A percentile compares a stretch with the other conserved stretches of the same genome.
These are phyloP conservation scores for Moesziomyces parantarcticus DNA, from an alignment of 1,284 basidiomycete genomes.

Conservation along the genomic window DNA sequence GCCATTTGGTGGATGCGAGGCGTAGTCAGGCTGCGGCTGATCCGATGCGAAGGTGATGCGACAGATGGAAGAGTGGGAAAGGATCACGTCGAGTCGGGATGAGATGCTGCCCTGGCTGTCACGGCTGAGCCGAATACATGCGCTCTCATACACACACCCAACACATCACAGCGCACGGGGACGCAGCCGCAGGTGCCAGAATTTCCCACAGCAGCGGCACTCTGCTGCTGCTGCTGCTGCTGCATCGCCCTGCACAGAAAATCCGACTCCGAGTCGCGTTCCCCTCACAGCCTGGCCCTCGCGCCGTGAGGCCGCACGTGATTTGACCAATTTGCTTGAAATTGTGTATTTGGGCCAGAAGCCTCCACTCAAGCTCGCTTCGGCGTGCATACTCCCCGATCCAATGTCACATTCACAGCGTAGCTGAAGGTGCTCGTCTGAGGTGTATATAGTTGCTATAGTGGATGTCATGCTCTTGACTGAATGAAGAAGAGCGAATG, in stretches of 20 bases:
- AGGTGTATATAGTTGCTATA: no score
- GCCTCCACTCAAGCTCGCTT: not conserved
- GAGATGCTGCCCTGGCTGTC: not conserved
- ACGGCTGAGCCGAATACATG: not conserved
- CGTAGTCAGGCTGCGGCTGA: not conserved
- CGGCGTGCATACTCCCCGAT: not conserved
- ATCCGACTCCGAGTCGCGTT: not conserved
- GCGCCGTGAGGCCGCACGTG: slow-evolving; percentile 29
- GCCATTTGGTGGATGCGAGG: not conserved
- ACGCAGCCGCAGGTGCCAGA: no score
- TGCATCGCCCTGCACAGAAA: not conserved
- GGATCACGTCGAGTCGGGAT: not conserved
- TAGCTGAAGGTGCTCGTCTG: no score
- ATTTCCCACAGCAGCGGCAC: no score
- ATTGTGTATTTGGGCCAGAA: not conserved
- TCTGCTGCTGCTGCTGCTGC: no score
- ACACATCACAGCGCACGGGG: not conserved
- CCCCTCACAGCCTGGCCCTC: not conserved
- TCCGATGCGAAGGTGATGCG: not conserved
- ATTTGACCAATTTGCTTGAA: slow-evolving; percentile 3
- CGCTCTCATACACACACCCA: not conserved
- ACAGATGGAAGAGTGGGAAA: not conserved
- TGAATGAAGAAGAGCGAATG: no score
- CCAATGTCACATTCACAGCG: no score
- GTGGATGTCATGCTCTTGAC: no score